Conservation (phyloP, 2,329 filamentous ascomycete species). For the Orbilia quercus region DNA sequence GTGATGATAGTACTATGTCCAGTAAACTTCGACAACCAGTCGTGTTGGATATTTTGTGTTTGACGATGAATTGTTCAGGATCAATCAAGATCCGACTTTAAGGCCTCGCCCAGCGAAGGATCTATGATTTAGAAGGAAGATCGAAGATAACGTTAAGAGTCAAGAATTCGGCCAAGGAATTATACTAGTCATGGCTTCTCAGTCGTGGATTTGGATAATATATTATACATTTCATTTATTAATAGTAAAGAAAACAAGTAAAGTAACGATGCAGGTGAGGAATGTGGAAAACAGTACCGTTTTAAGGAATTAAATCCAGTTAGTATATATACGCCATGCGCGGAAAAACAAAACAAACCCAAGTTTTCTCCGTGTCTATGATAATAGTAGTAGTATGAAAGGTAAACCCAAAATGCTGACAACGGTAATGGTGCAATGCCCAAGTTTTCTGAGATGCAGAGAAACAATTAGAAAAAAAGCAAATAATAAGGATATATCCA, state of each 20-base stretch:
- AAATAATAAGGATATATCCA: slow-evolving; percentile 4
- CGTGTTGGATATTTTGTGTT: slow-evolving; percentile 44
- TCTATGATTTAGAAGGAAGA: no score
- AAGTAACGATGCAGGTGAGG: no score
- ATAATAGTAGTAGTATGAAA: slow-evolving; percentile 4
- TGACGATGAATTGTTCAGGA: background rate
- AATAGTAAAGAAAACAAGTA: no score
- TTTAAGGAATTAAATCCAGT: slow-evolving; percentile 34
- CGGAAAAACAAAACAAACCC: slow-evolving; percentile 12
- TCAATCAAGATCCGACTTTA: background rate
- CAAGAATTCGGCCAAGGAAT: background rate
- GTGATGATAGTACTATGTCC: no score
- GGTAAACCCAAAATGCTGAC: background rate
- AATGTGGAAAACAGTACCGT: slow-evolving; percentile 8
- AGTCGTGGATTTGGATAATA: no score
- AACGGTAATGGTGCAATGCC: background rate
- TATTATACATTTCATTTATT: no score
- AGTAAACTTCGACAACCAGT: no score
- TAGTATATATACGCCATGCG: slow-evolving; percentile 44
- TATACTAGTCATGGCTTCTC: background rate
- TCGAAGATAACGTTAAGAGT: slow-evolving; percentile 1
- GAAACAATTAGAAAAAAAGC: slow-evolving; percentile 15
- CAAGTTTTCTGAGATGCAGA: background rate
- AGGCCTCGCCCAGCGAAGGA: no score
- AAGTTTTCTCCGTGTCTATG: slow-evolving; percentile 36